Base-by-base conservation (phyloP, 2,329 filamentous ascomycete genomes). In the Ceratocystis variospora region DNA sequence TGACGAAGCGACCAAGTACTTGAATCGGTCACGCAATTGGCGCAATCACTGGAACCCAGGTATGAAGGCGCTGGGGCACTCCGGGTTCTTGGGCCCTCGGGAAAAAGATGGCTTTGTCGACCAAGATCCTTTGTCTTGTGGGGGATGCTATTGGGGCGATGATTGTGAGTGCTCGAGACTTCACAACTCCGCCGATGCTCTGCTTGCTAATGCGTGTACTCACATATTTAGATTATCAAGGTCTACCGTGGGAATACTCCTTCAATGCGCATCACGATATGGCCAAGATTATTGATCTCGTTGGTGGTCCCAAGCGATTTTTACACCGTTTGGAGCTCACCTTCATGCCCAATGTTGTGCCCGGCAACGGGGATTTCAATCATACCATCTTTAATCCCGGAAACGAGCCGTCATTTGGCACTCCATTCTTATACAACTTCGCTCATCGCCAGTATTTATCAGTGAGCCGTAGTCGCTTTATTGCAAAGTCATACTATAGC, bases 211-310 rank as follows among this genome's bases (percentile, higher is more conserved):
- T 22, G 25, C 4, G 0, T 10, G 15, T 10, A 44, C 28, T 41
- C 37, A 7, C 22, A 61, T 19, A n/a, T 44, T 19, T 53, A 64
- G 75, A 77, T 70, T 87, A 87, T 71, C 78, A 87, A 72, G 84
- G 77, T 8, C 78, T 80, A 7, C 81, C 84, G 0, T 86, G 83
- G 79, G 83, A 85, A 65, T 88, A 88, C 74, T 83, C 81, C 4
- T 85, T 87, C 77, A 86, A 85, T 68, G 94, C 84, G n/a, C 81
- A 86, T 62, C 86, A 89, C 73, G 86, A 89, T 72, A 76, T 87
- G 66, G 74, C 76, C 31, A 76, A 78, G 25, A 73, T 87, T 64
- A 79, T 88, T 65, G 70, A 76, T 1, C 75, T 80, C 44, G 76
- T 78, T 62, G 85, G 85, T n/a, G 86, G 85, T 0, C 70, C 76